These are phyloP conservation scores for Fusarium scirpi DNA, from an alignment of 2,329 filamentous ascomycete species.

Conservation along the genomic window DNA sequence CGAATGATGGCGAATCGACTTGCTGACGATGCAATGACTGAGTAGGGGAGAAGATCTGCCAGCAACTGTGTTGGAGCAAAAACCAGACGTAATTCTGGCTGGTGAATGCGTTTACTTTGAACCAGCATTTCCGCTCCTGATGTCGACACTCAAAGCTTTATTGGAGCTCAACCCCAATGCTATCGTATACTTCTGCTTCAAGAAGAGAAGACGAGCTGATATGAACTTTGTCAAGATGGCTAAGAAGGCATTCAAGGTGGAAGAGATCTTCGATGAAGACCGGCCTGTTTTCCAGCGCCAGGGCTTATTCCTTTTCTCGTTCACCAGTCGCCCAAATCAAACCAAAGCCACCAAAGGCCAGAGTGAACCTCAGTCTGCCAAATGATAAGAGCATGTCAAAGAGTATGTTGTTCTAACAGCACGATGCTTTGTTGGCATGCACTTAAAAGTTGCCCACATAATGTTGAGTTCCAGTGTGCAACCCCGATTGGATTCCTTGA, in stretches of 20 bases:
- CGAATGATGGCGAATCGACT: conserved; percentile 11
- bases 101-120: conserved; percentile 98
- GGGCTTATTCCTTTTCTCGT: conserved; percentile 70
- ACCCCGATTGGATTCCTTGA: conserved; percentile 13
- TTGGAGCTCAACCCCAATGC: conserved; percentile 76
- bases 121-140: conserved; percentile 89
- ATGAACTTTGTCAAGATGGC: conserved; percentile 79
- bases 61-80: conserved; percentile 62
- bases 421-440: conserved; percentile 29
- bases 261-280: conserved; percentile 72
- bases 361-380: conserved; percentile 32
- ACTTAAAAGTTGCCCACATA: conserved; percentile 12
- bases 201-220: conserved; percentile 86
- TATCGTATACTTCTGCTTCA: conserved; percentile 88
- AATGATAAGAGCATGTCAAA: conserved; percentile 33
- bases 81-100: conserved; percentile 87
- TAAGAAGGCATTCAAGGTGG: conserved; percentile 73
- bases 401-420: conserved; percentile 37
- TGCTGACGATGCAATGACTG: conserved; percentile 37
- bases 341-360: conserved; percentile 28
- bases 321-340: conserved; percentile 57
- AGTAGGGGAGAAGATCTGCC: conserved; percentile 71
- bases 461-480: conserved; percentile 3
- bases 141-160: conserved; percentile 80
- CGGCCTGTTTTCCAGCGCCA: conserved; percentile 67